A percentile compares a stretch with the other conserved stretches of the same genome.
phyloP scores from a whole-genome alignment of 306 rosid genomes.

The Glycine latifolia region DNA sequence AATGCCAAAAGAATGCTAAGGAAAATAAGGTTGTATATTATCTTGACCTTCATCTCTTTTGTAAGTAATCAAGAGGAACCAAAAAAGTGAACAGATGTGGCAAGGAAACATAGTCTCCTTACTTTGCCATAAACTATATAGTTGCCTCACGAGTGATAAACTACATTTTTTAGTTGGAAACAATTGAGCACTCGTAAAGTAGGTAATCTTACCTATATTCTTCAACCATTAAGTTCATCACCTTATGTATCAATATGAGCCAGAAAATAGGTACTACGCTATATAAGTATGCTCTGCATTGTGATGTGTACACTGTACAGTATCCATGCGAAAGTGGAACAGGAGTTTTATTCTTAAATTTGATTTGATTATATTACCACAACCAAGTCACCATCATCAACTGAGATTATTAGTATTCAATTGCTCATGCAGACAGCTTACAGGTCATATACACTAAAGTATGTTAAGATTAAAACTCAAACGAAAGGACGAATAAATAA shows the following conservation, averaged over 20 bases:
- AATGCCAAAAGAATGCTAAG: conserved; percentile 2
- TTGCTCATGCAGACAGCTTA: conserved; percentile 7
- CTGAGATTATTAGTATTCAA: conserved; percentile 21
- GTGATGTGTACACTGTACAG: conserved; percentile 8
- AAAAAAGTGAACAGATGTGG: neutral
- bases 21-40: neutral
- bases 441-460: neutral
- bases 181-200: neutral
- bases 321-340: conserved; percentile 16
- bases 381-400: neutral
- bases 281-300: neutral
- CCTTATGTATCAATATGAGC: neutral
- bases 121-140: conserved; percentile 11
- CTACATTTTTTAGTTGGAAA: neutral
- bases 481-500: neutral
- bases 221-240: neutral
- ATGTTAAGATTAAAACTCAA: conserved; percentile 2
- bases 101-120: conserved; percentile 12
- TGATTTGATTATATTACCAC: conserved; percentile 32
- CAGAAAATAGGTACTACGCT: neutral
- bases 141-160: neutral
- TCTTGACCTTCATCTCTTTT: neutral
- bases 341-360: conserved; percentile 12
- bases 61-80: neutral
- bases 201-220: neutral